These are phyloP conservation scores for Aspergillus costaricaensis DNA, from an alignment of 2,329 filamentous ascomycete genomes.

Conservation along the genomic window DNA sequence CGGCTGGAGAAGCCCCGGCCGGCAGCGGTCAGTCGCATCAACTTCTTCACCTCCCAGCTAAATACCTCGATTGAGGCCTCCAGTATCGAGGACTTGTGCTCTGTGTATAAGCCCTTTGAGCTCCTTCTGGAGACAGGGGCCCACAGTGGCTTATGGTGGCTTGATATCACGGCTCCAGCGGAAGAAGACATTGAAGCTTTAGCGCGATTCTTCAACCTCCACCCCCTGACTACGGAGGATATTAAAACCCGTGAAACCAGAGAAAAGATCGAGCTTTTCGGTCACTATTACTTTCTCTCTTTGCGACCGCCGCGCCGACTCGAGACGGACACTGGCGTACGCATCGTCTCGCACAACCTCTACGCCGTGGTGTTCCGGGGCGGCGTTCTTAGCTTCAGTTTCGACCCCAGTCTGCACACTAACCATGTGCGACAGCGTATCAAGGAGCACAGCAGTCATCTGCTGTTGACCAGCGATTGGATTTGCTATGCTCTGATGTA, in stretches of 20 bases:
- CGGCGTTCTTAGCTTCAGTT: conserved; percentile 89
- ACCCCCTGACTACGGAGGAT: conserved; percentile 91
- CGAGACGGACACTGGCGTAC: conserved; percentile 71
- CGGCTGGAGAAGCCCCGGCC: not conserved
- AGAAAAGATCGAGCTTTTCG: conserved; percentile 97
- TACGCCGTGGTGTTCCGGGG: conserved; percentile 94
- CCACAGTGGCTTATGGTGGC: conserved; percentile 87
- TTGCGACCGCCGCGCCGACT: conserved; percentile 85
- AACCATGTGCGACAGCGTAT: conserved; percentile 88
- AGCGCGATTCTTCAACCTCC: conserved; percentile 89
- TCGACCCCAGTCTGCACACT: conserved; percentile 77
- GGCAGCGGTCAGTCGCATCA: not conserved
- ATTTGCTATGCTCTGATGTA: conserved; percentile 95
- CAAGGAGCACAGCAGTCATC: conserved; percentile 83
- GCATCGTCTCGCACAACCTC: conserved; percentile 86
- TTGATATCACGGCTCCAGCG: conserved; percentile 84
- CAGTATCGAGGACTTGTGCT: conserved; percentile 77
- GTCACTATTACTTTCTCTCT: conserved; percentile 92
- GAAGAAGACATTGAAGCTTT: conserved; percentile 85
- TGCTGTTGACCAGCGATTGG: conserved; percentile 91
- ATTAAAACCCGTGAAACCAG: conserved; percentile 88
- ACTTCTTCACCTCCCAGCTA: conserved; percentile 65
- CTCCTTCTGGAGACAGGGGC: conserved; percentile 51
- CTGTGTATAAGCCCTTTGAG: conserved; percentile 80
- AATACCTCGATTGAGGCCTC: conserved; percentile 90